Evolutionary conservation across 495 filamentous ascomycete species (phyloP), one percentile per base, ranked within the genome.

Genomic region (Annulohypoxylon nitens): DNA sequence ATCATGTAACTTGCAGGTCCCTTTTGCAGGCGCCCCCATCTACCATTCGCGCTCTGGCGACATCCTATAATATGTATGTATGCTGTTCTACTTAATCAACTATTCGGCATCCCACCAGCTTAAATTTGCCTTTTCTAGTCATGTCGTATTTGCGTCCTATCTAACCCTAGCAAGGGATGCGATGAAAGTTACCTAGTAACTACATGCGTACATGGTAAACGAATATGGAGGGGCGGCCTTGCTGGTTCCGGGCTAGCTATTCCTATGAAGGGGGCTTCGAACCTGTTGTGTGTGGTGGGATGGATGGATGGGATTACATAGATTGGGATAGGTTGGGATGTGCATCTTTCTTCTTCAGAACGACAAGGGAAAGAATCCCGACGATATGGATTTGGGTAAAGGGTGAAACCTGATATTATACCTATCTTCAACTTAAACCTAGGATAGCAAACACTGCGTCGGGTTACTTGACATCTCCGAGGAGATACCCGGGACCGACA

Each of bases 401-500:
- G n/a, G 33, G 39, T 66, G 37, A 60, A 43, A 39, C 34, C 34
- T 23, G 18, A 20, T 18, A 23, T n/a, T 34, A 48, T 30, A 25
- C 30, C 43, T 41, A 20, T 50, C 12, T 50, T 50, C 43, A 30
- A n/a, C 60, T 45, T 45, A 14, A 43, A 55, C 43, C 61, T 61
- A 45, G 54, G 54, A 23, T 50, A 72, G 63, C 57, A 67, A 73
- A 73, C 59, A 39, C 37, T 43, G 36, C 20, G 33, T 60, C 9
- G 14, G 36, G 57, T 10, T 14, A 16, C 57, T 39, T 60, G 26
- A 57, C 47, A 43, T 39, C 53, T 34, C 36, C 45, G 55, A 36
- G 47, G 16, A 16, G 67, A 60, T 71, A 43, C 12, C 67, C 67
- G 67, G 72, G 64, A 47, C 72, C 63, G 62, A 61, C 39, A 66